Percentiles rank a stretch among this genome's conserved stretches.
These are phyloP conservation scores for Hippophae tibetana DNA, from an alignment of 306 rosid species.

Conservation along the genomic window DNA sequence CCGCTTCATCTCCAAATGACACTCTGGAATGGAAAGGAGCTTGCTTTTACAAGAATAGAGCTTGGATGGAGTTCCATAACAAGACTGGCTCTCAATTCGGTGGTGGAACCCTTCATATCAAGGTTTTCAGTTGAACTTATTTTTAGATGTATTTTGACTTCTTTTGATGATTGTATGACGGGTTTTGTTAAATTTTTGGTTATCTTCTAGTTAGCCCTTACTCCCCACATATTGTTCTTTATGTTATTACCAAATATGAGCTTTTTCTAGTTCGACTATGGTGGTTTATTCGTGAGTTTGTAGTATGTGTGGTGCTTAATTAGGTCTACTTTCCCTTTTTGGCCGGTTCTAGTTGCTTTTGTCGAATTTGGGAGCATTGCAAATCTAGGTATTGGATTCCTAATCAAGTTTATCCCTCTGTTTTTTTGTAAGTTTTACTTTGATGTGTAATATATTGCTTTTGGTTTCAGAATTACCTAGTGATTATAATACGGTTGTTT, in stretches of 20 bases:
- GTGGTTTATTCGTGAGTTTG: neutral
- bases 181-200: no score
- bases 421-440: neutral
- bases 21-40: conserved; percentile 60
- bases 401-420: no score
- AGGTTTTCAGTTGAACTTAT: conserved; percentile 27
- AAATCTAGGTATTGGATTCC: no score
- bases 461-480: neutral
- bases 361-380: no score
- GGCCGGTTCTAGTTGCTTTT: no score
- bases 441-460: conserved; percentile 1
- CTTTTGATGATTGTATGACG: no score
- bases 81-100: conserved; percentile 52
- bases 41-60: conserved; percentile 61
- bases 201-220: no score
- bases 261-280: neutral
- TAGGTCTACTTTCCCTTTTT: no score
- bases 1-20: conserved; percentile 36
- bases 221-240: no score
- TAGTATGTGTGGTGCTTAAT: neutral
- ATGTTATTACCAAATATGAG: no score
- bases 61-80: conserved; percentile 85
- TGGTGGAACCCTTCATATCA: conserved; percentile 87
- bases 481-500: neutral
- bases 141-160: no score